Conservation (phyloP, 148 eudicot species). For the Camellia japonica region DNA sequence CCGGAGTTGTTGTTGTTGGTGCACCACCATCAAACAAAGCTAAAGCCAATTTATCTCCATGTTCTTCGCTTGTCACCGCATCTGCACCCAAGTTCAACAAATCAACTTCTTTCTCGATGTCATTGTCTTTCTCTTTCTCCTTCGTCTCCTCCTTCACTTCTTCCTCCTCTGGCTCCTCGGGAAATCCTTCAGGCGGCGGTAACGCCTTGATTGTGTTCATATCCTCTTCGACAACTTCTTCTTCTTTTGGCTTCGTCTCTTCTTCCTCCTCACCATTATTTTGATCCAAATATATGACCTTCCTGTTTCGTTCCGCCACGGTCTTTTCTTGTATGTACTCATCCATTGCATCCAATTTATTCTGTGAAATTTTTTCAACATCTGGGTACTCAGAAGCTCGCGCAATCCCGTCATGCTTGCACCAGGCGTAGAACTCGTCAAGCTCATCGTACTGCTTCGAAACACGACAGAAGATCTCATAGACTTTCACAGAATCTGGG, state of each 20-base stretch:
- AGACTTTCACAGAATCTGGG: constrained; percentile 48
- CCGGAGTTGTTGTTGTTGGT: constrained; percentile 19
- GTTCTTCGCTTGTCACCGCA: constrained; percentile 36
- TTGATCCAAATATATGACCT: constrained; percentile 13
- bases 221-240: constrained; percentile 38
- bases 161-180: constrained; percentile 23
- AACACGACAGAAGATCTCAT: constrained; percentile 51
- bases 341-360: constrained; percentile 77
- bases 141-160: constrained; percentile 22
- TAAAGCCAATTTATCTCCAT: constrained; percentile 55
- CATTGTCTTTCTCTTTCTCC: constrained; percentile 6
- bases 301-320: constrained; percentile 13
- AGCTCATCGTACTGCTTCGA: constrained; percentile 85
- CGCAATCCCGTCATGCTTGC: constrained; percentile 51
- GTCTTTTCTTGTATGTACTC: constrained; percentile 60
- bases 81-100: constrained; percentile 58
- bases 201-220: constrained; percentile 61
- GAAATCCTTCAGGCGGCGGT: constrained; percentile 54
- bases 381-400: constrained; percentile 77
- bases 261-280: constrained; percentile 23
- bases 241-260: constrained; percentile 14
- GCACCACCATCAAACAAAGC: constrained; percentile 58
- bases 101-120: constrained; percentile 40
- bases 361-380: constrained; percentile 58
- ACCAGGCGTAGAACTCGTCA: constrained; percentile 60